Conservation (phyloP, 306 rosid genomes). For the Dalbergia cultrata region DNA sequence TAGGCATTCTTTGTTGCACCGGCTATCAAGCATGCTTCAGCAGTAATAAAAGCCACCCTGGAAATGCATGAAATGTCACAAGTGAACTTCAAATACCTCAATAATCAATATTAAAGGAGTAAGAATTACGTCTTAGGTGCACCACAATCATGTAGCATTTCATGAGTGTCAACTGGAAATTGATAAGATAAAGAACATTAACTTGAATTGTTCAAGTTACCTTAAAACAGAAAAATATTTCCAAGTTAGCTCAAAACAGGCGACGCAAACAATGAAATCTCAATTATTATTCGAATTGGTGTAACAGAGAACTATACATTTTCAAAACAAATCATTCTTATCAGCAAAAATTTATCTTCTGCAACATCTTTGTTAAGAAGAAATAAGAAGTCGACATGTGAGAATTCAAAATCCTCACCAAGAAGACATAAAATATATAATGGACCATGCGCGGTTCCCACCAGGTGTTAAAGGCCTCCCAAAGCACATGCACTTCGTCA, state of each 20-base stretch:
- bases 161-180: not conserved
- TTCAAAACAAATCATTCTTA: not conserved
- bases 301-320: not conserved
- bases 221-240: not conserved
- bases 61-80: conserved; percentile 8
- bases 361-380: not conserved
- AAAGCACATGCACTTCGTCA: conserved; percentile 93
- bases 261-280: conserved; percentile 10
- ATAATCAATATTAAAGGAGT: not conserved
- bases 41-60: conserved; percentile 78
- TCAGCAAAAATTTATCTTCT: not conserved
- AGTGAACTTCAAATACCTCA: conserved; percentile 21
- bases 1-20: conserved; percentile 94
- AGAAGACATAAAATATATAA: conserved; percentile 82
- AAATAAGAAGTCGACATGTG: conserved; percentile 1
- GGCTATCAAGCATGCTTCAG: conserved; percentile 89
- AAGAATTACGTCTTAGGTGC: not conserved
- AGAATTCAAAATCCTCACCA: conserved; percentile 63
- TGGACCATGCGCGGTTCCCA: conserved; percentile 89
- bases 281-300: not conserved
- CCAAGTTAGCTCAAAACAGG: not conserved
- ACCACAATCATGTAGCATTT: not conserved
- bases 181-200: not conserved
- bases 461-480: conserved; percentile 89
- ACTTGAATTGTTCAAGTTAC: not conserved